Percentiles rank a stretch among this genome's conserved stretches.
These are phyloP conservation scores for Trichoderma virens DNA, from an alignment of 495 filamentous ascomycete genomes.

Conservation along the genomic window DNA sequence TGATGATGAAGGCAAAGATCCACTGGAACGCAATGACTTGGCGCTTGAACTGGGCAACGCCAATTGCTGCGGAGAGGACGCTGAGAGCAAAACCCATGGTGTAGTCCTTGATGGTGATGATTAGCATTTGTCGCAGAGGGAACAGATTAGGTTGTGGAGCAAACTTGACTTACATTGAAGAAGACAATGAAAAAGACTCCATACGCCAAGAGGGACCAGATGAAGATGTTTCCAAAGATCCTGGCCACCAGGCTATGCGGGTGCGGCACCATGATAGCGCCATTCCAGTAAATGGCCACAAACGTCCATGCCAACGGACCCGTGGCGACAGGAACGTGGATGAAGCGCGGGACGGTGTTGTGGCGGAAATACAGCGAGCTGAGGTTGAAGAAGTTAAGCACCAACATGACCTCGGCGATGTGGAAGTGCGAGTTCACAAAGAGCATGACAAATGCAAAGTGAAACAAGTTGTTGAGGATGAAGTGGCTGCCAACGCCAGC, in stretches of 20 bases:
- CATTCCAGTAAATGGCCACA: conserved; percentile 79
- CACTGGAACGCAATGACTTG: conserved; percentile 73
- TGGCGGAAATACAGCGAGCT: conserved; percentile 72
- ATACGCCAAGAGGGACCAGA: conserved; percentile 72
- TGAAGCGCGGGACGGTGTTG: conserved; percentile 53
- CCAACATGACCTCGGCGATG: conserved; percentile 65
- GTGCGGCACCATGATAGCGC: conserved; percentile 64
- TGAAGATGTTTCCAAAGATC: conserved; percentile 74
- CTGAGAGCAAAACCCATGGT: conserved; percentile 72
- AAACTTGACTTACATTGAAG: conserved; percentile 43
- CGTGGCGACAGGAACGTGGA: conserved; percentile 66
- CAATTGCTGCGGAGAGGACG: conserved; percentile 64
- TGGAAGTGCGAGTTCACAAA: conserved; percentile 67
- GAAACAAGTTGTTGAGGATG: conserved; percentile 74
- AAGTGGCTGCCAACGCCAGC: conserved; percentile 75
- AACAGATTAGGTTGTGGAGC: not conserved
- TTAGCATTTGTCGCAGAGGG: not conserved
- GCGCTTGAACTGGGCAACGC: conserved; percentile 63
- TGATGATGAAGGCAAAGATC: conserved; percentile 85
- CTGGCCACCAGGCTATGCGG: conserved; percentile 49
- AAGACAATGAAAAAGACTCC: conserved; percentile 62
- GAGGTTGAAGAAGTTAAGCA: conserved; percentile 76
- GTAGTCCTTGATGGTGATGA: conserved; percentile 49
- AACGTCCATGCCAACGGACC: conserved; percentile 79
- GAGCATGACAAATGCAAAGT: conserved; percentile 71